These are phyloP conservation scores for Diplodia sapinea DNA, from an alignment of 2,329 filamentous ascomycete species.

Conservation along the genomic window DNA sequence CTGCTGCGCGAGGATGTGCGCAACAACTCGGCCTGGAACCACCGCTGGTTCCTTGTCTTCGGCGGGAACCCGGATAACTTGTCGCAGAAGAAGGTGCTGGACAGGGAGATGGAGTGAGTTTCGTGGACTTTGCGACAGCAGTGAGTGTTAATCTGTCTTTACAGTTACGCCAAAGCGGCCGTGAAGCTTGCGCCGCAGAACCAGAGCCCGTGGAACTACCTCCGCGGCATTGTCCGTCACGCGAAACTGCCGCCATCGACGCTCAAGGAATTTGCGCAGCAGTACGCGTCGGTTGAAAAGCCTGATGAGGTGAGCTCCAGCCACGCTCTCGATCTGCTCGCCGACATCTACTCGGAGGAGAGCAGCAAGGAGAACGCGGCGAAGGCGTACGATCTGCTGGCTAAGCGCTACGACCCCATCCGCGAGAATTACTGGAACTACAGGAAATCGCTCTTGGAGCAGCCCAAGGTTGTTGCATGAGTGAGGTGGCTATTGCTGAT, in stretches of 20 bases:
- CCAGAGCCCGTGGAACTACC: slow-evolving; percentile 91
- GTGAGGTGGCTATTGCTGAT: background rate
- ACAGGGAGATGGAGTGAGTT: slow-evolving; percentile 68
- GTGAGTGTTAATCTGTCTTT: slow-evolving; percentile 33
- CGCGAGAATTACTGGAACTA: slow-evolving; percentile 93
- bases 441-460: slow-evolving; percentile 59
- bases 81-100: slow-evolving; percentile 62
- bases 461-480: slow-evolving; percentile 24
- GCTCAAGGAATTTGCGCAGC: slow-evolving; percentile 60
- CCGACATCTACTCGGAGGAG: slow-evolving; percentile 66
- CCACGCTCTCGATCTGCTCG: slow-evolving; percentile 72
- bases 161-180: slow-evolving; percentile 65
- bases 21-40: slow-evolving; percentile 98
- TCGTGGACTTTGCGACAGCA: no score
- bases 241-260: slow-evolving; percentile 59
- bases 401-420: slow-evolving; percentile 88
- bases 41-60: slow-evolving; percentile 94
- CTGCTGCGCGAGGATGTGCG: slow-evolving; percentile 81
- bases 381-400: slow-evolving; percentile 73
- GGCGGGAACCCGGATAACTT: slow-evolving; percentile 54
- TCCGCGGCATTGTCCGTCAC: slow-evolving; percentile 75
- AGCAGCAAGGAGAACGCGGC: slow-evolving; percentile 67
- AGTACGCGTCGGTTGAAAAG: slow-evolving; percentile 59
- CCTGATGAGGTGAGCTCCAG: slow-evolving; percentile 63
- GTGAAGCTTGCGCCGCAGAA: slow-evolving; percentile 87